Percentiles rank a stretch among this genome's conserved stretches.
Evolutionary conservation across 225 moss, liverwort and hornwort species (phyloP).

Genomic region (Neckera pumila): DNA sequence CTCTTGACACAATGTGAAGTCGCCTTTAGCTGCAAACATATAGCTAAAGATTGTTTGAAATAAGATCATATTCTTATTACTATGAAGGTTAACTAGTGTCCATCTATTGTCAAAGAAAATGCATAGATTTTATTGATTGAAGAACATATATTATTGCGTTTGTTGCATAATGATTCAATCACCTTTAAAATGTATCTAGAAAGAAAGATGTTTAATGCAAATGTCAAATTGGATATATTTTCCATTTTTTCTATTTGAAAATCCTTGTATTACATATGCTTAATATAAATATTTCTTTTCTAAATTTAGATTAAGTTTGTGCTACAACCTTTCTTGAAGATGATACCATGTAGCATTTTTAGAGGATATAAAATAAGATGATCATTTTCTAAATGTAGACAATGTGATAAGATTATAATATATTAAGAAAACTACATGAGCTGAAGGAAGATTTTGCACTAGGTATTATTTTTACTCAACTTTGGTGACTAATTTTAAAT

Average conservation of each 20-base stretch:
- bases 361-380: not conserved
- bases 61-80: not conserved
- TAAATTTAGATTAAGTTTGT: not conserved
- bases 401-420: not conserved
- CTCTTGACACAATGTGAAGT: accelerated
- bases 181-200: not conserved
- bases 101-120: not conserved
- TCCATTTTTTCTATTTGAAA: not conserved
- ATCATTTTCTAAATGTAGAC: not conserved
- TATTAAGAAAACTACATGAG: not conserved
- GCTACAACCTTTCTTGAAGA: not conserved
- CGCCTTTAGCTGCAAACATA: not conserved
- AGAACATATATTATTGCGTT: not conserved
- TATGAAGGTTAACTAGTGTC: not conserved
- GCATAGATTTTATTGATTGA: not conserved
- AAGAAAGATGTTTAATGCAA: not conserved
- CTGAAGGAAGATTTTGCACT: not conserved
- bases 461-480: not conserved
- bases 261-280: not conserved
- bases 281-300: too few species aligned
- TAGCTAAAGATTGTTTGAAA: not conserved
- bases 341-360: not conserved
- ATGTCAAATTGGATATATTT: not conserved
- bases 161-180: not conserved
- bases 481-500: not conserved